phyloP scores from a whole-genome alignment of 768 basidiomycete species.

The Xerocomellus dryophilus region DNA sequence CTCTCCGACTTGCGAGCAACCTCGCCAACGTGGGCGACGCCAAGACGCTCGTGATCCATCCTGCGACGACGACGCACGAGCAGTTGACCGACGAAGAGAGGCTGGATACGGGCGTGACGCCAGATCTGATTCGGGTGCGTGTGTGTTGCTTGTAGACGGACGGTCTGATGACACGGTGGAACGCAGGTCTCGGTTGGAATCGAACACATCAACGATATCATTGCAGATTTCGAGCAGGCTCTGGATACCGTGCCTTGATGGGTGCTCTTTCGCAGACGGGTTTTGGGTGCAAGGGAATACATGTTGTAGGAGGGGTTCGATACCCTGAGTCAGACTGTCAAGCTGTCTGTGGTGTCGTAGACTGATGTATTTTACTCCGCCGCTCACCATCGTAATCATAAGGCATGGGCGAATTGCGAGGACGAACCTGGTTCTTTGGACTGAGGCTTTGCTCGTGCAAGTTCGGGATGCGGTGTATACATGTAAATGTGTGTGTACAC shows the following conservation, averaged over 20 bases:
- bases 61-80: slow-evolving; percentile 57
- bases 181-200: slow-evolving; percentile 44
- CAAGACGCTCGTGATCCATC: slow-evolving; percentile 63
- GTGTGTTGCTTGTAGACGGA: not conserved
- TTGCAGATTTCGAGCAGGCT: slow-evolving; percentile 45
- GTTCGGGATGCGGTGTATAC: too few relatives aligned
- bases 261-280: not conserved
- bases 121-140: slow-evolving; percentile 55
- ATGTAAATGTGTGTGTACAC: too few relatives aligned
- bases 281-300: not conserved
- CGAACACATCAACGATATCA: slow-evolving; percentile 45
- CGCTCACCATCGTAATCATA: too few relatives aligned
- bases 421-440: too few relatives aligned
- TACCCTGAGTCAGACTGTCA: too few relatives aligned
- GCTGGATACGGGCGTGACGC: slow-evolving; percentile 47
- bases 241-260: slow-evolving; percentile 26
- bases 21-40: slow-evolving; percentile 71
- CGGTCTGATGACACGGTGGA: not conserved
- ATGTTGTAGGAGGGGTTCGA: not conserved
- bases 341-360: too few relatives aligned
- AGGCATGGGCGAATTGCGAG: too few relatives aligned
- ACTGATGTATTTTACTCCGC: not conserved
- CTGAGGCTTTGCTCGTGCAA: too few relatives aligned
- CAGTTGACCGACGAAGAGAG: slow-evolving; percentile 52
- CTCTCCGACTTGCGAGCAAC: slow-evolving; percentile 65